These are phyloP conservation scores for Penicillium sp. DNA, from an alignment of 2,329 filamentous ascomycete species.

Conservation along the genomic window DNA sequence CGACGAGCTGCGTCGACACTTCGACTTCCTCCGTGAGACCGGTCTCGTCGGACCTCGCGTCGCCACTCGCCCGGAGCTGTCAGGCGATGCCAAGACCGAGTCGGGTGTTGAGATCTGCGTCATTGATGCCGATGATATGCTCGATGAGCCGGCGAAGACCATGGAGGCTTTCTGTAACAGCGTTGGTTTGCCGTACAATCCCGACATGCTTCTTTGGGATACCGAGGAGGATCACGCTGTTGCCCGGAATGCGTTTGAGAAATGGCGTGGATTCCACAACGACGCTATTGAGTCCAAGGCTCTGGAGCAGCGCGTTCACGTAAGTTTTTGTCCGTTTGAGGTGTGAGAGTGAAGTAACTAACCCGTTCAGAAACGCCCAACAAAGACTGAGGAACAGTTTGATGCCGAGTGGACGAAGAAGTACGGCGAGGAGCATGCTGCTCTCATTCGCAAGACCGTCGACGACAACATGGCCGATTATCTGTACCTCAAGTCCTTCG, in stretches of 20 bases:
- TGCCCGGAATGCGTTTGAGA: constrained; percentile 80
- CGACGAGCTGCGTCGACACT: constrained; percentile 78
- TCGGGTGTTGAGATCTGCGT: constrained; percentile 69
- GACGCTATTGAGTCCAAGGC: constrained; percentile 84
- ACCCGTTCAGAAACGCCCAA: constrained; percentile 20
- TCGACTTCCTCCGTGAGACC: constrained; percentile 76
- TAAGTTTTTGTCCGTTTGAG: constrained; percentile 29
- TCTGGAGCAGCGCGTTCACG: constrained; percentile 62
- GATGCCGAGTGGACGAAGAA: constrained; percentile 63
- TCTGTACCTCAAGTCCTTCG: constrained; percentile 67
- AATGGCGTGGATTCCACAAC: constrained; percentile 97
- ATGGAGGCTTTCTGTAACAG: constrained; percentile 79
- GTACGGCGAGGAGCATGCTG: constrained; percentile 61
- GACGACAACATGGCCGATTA: constrained; percentile 62
- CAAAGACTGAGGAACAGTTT: constrained; percentile 56
- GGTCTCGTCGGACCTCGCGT: constrained; percentile 71
- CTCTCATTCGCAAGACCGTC: constrained; percentile 61
- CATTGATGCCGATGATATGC: constrained; percentile 89
- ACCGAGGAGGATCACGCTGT: constrained; percentile 69
- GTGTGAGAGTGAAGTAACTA: constrained; percentile 1
- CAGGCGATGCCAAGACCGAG: constrained; percentile 24
- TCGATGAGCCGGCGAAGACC: constrained; percentile 77
- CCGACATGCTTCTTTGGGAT: constrained; percentile 83
- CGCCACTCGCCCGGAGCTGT: constrained; percentile 43
- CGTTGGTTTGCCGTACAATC: constrained; percentile 74